Evolutionary conservation across 441 rosid genomes (phyloP).

Genomic region (Gossypium gossypioides): DNA sequence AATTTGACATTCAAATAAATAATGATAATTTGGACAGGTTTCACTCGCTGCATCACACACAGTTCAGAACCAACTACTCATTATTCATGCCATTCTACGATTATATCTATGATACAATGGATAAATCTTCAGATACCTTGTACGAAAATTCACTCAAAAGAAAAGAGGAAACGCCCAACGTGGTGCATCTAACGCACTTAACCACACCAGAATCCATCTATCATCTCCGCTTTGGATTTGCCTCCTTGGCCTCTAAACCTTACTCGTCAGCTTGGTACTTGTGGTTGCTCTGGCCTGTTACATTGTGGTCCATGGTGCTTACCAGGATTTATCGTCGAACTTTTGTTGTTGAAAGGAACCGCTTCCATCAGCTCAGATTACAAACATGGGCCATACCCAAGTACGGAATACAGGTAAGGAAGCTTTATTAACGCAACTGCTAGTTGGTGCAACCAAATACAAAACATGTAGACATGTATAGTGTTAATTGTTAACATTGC

Average conservation of each 20-base stretch:
- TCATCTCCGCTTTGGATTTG: constrained; percentile 36
- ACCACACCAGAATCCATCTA: constrained; percentile 39
- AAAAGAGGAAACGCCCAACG: constrained; percentile 35
- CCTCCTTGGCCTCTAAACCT: constrained; percentile 39
- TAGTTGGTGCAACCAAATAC: background rate
- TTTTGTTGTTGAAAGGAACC: constrained; percentile 39
- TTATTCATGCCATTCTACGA: constrained; percentile 57
- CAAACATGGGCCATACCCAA: constrained; percentile 70
- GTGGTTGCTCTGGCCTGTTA: constrained; percentile 41
- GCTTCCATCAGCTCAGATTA: constrained; percentile 30
- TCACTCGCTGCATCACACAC: constrained; percentile 59
- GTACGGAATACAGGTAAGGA: constrained; percentile 45
- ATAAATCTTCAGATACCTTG: constrained; percentile 25
- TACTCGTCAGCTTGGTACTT: constrained; percentile 26
- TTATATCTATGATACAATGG: constrained; percentile 36
- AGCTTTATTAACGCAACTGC: background rate
- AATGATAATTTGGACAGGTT: constrained; percentile 23
- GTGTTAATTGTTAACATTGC: background rate
- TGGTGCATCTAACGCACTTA: constrained; percentile 33
- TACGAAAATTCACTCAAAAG: constrained; percentile 25
- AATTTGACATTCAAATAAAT: background rate
- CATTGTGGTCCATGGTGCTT: constrained; percentile 21
- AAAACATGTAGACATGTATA: background rate
- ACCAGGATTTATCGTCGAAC: constrained; percentile 31
- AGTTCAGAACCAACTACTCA: constrained; percentile 42